A percentile compares a stretch with the other conserved stretches of the same genome.
Conservation (phyloP, 1,139 yeast genomes). For the Geotrichum aggregatum region DNA sequence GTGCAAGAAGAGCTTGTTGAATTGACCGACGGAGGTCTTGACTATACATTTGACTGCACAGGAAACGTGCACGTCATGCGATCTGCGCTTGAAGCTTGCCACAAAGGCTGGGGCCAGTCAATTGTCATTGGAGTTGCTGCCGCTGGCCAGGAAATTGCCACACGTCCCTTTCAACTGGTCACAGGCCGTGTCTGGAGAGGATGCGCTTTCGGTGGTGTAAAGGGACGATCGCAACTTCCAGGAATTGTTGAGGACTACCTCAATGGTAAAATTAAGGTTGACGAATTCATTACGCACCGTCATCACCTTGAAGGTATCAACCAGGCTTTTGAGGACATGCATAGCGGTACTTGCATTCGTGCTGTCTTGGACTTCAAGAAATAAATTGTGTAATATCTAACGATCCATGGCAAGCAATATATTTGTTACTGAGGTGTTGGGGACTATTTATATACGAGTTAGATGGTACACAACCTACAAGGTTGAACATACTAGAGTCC, state of each 20-base stretch:
- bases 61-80: constrained; percentile 96
- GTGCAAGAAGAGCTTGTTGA: constrained; percentile 83
- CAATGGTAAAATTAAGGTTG: constrained; percentile 80
- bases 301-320: constrained; percentile 74
- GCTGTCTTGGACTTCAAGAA: constrained; percentile 55
- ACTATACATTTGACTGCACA: constrained; percentile 94
- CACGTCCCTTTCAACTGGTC: constrained; percentile 97
- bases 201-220: constrained; percentile 97
- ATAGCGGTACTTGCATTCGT: constrained; percentile 87
- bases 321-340: constrained; percentile 91
- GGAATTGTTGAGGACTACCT: constrained; percentile 82
- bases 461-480: no score
- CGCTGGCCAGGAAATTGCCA: constrained; percentile 92
- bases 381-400: background rate
- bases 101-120: constrained; percentile 98
- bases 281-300: constrained; percentile 91
- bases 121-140: constrained; percentile 97
- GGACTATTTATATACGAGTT: background rate
- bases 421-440: background rate
- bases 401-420: background rate
- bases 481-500: no score
- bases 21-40: constrained; percentile 94
- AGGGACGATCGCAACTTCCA: constrained; percentile 94
- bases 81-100: constrained; percentile 91
- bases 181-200: constrained; percentile 99